These are phyloP conservation scores for Umbelopsis isabellina DNA, from an alignment of 192 early-diverging fungal species.

Conservation along the genomic window DNA sequence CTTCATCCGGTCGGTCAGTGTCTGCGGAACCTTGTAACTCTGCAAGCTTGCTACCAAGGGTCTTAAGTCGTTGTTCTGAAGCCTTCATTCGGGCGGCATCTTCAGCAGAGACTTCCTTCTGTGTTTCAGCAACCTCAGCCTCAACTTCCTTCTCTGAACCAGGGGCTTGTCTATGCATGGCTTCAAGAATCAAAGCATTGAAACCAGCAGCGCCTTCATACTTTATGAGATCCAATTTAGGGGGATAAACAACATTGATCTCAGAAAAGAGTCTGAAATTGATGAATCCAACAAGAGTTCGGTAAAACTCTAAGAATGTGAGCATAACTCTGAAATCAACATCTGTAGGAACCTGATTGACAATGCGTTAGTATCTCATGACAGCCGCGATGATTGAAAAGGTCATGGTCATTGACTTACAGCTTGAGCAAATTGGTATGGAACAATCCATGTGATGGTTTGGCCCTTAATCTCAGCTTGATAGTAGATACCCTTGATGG, in stretches of 20 bases:
- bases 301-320: constrained; percentile 97
- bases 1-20: constrained; percentile 34
- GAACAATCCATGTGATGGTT: constrained; percentile 93
- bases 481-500: constrained; percentile 99
- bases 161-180: constrained; percentile 21
- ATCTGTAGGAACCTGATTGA: constrained; percentile 72
- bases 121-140: constrained; percentile 14
- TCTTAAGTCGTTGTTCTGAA: constrained; percentile 54
- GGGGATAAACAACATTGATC: constrained; percentile 90
- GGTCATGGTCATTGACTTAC: constrained; percentile 41
- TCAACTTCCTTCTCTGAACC: constrained; percentile 40
- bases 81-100: constrained; percentile 43
- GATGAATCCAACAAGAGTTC: constrained; percentile 90
- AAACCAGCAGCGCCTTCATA: constrained; percentile 71
- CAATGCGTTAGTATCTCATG: background rate
- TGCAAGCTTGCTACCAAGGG: constrained; percentile 46
- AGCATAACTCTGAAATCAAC: constrained; percentile 97
- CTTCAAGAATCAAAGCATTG: constrained; percentile 67
- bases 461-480: constrained; percentile 97
- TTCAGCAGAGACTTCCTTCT: constrained; percentile 38
- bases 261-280: constrained; percentile 92
- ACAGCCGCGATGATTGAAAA: background rate
- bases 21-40: constrained; percentile 43
- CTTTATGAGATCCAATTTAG: constrained; percentile 69
- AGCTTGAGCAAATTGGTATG: constrained; percentile 91